Conservation (phyloP, 192 early-diverging fungal genomes). For the Martensiomyces pterosporus region DNA sequence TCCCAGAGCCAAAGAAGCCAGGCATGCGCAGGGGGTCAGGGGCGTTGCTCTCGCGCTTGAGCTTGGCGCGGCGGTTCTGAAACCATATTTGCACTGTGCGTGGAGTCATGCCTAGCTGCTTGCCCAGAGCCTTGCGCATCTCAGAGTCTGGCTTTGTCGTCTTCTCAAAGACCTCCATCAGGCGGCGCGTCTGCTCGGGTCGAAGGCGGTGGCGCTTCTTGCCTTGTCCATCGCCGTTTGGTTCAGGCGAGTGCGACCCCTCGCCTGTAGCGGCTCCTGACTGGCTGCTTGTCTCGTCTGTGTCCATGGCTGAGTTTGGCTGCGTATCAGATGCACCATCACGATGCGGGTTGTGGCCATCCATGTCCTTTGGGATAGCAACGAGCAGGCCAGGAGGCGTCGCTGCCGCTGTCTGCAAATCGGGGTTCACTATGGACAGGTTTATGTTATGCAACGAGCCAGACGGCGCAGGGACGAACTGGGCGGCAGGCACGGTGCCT, state of each 20-base stretch:
- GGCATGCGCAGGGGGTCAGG: conserved; percentile 6
- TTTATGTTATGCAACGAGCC: background rate
- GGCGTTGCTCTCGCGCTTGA: conserved; percentile 60
- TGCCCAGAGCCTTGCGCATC: conserved; percentile 57
- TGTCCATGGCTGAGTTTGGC: conserved; percentile 8
- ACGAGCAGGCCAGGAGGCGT: background rate
- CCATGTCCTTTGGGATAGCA: background rate
- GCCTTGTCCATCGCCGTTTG: conserved; percentile 13
- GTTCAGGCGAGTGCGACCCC: conserved; percentile 14
- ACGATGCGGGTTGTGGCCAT: background rate
- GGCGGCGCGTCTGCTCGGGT: conserved; percentile 61
- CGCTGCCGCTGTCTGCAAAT: background rate
- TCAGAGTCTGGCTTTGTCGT: conserved; percentile 64
- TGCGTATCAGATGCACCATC: conserved; percentile 1
- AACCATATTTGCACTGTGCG: conserved; percentile 83
- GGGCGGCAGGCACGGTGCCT: background rate
- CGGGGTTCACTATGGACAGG: background rate
- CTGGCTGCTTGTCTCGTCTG: conserved; percentile 7
- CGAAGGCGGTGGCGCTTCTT: conserved; percentile 68
- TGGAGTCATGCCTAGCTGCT: conserved; percentile 63
- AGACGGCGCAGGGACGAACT: background rate
- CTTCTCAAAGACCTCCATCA: conserved; percentile 56
- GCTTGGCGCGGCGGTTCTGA: conserved; percentile 85
- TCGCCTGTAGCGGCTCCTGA: conserved; percentile 1
- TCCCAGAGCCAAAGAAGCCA: conserved; percentile 6